A percentile compares a stretch with the other conserved stretches of the same genome.
Conservation (phyloP, 306 rosid genomes). For the Lathyrus sativus region DNA sequence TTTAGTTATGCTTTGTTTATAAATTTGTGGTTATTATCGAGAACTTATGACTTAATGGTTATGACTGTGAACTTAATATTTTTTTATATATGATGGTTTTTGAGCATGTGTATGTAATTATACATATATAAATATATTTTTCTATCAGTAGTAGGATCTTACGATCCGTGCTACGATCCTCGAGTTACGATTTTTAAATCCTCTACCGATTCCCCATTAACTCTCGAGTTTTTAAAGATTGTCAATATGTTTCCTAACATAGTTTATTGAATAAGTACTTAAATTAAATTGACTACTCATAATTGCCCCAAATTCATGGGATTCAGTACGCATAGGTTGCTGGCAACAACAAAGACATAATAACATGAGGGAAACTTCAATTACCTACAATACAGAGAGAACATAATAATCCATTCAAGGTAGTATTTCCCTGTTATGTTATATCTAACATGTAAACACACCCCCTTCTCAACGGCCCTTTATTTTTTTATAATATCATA, state of each 20-base stretch:
- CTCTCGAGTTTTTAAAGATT: no score
- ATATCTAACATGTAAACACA: neutral
- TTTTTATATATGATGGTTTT: no score
- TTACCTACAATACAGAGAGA: conserved; percentile 7
- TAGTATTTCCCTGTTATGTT: conserved; percentile 5
- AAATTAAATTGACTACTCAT: neutral
- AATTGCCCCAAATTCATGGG: neutral
- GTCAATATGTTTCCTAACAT: neutral
- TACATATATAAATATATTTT: no score
- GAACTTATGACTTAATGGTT: no score
- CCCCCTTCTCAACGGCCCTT: neutral
- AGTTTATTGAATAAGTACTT: neutral
- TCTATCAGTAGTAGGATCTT: no score
- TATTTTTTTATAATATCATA: conserved; percentile 1
- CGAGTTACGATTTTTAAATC: no score
- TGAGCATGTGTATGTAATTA: no score
- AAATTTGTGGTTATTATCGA: no score
- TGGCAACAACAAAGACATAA: conserved; percentile 6
- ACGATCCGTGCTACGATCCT: no score
- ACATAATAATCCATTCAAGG: conserved; percentile 9
- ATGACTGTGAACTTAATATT: no score
- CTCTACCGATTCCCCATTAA: no score
- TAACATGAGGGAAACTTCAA: conserved; percentile 14
- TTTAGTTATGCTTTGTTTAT: no score
- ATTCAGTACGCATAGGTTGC: conserved; percentile 5